Percentiles rank a stretch among this genome's conserved stretches.
Evolutionary conservation across 768 basidiomycete genomes (phyloP).

Genomic region (Xerocomellus amylosporus): DNA sequence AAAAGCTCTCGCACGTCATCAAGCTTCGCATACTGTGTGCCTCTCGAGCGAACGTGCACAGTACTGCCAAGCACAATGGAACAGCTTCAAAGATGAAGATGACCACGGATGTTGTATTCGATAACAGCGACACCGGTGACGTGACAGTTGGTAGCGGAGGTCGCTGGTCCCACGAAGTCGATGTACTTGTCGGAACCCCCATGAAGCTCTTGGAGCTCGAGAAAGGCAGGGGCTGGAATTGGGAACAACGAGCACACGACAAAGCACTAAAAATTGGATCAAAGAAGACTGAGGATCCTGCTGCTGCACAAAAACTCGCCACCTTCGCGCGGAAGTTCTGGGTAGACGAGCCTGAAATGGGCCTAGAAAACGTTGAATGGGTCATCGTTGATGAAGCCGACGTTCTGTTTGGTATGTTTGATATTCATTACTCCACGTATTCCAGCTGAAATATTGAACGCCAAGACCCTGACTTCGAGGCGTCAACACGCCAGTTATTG

Average conservation of each 20-base stretch:
- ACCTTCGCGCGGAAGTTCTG: slow-evolving; percentile 33
- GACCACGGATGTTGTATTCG: slow-evolving; percentile 13
- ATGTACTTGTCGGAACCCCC: slow-evolving; percentile 64
- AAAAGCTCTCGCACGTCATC: slow-evolving; percentile 66
- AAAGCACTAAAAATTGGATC: slow-evolving; percentile 23
- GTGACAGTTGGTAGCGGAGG: slow-evolving; percentile 25
- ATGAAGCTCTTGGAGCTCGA: slow-evolving; percentile 61
- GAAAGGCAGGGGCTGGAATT: slow-evolving; percentile 54
- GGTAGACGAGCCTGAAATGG: slow-evolving; percentile 55
- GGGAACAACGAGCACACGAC: slow-evolving; percentile 30
- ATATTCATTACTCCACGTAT: not conserved
- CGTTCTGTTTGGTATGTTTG: slow-evolving; percentile 70
- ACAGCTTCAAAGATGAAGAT: slow-evolving; percentile 52
- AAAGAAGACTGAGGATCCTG: slow-evolving; percentile 30
- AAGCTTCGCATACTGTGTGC: slow-evolving; percentile 76
- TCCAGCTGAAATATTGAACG: not conserved
- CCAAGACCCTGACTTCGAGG: slow-evolving; percentile 78
- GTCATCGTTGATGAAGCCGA: slow-evolving; percentile 91
- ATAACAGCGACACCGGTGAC: slow-evolving; percentile 26
- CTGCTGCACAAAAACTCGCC: slow-evolving; percentile 10
- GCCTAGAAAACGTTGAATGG: slow-evolving; percentile 76
- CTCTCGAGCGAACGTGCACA: slow-evolving; percentile 53
- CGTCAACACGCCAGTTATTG: slow-evolving; percentile 66
- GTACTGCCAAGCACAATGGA: slow-evolving; percentile 22
- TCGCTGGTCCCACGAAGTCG: slow-evolving; percentile 35